Evolutionary conservation across 2,329 filamentous ascomycete genomes (phyloP).

Genomic region (Pseudogymnoascus sp.): DNA sequence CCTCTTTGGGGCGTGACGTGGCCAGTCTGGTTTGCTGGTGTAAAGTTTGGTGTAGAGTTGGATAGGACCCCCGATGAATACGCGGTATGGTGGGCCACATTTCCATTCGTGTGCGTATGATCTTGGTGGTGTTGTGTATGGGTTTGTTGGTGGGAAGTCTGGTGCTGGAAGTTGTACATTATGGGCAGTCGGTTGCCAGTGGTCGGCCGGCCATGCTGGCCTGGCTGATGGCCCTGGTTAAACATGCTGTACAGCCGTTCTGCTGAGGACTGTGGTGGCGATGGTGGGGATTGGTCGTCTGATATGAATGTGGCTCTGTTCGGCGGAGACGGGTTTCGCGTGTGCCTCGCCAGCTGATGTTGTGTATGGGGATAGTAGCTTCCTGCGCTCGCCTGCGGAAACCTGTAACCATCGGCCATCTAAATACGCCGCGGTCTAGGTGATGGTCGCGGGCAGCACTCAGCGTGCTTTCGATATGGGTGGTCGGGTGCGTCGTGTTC

Average conservation of each 20-base stretch:
- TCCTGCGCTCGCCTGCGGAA: constrained; percentile 52
- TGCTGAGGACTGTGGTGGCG: constrained; percentile 41
- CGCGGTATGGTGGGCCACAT: constrained; percentile 53
- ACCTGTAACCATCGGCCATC: constrained; percentile 65
- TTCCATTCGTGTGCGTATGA: constrained; percentile 46
- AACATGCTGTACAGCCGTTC: constrained; percentile 52
- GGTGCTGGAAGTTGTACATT: constrained; percentile 62
- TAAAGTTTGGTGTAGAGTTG: constrained; percentile 53
- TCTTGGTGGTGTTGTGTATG: constrained; percentile 58
- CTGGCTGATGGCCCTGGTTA: constrained; percentile 61
- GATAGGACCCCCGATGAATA: constrained; percentile 58
- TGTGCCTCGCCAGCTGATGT: constrained; percentile 37
- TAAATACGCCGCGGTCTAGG: constrained; percentile 36
- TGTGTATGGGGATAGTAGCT: constrained; percentile 46
- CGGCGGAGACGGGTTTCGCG: constrained; percentile 37
- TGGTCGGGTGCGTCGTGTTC: constrained; percentile 3
- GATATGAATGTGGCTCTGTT: constrained; percentile 22
- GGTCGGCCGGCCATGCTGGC: constrained; percentile 61
- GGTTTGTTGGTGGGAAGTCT: constrained; percentile 42
- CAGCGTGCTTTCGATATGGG: constrained; percentile 1
- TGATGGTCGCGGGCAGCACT: constrained; percentile 4
- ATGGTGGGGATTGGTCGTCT: constrained; percentile 35
- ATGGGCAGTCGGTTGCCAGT: constrained; percentile 47
- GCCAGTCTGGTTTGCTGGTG: constrained; percentile 48
- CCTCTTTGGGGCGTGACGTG: constrained; percentile 41